phyloP scores from a whole-genome alignment of 257 asterid genomes.

The Nicotiana otophora region DNA sequence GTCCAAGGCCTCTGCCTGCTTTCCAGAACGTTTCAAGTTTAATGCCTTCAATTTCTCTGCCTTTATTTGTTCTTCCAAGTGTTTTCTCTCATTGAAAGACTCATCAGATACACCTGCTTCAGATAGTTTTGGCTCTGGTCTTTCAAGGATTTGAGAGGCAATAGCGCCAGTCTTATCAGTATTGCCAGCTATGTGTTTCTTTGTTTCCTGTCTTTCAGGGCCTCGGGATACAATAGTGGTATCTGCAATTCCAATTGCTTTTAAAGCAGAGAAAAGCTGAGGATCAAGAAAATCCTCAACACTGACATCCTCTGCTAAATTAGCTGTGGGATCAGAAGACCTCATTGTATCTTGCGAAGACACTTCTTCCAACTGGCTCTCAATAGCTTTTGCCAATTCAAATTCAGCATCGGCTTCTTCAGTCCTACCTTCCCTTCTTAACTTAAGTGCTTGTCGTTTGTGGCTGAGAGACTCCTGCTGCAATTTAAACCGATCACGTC shows the following conservation, averaged over 20 bases:
- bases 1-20: slow-evolving; percentile 83
- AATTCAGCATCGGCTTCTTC: slow-evolving; percentile 79
- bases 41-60: slow-evolving; percentile 78
- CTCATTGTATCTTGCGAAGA: slow-evolving; percentile 28
- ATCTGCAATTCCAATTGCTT: slow-evolving; percentile 59
- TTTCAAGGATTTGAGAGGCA: slow-evolving; percentile 27
- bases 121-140: slow-evolving; percentile 25
- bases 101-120: slow-evolving; percentile 14
- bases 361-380: slow-evolving; percentile 57
- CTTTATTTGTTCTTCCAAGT: slow-evolving; percentile 55
- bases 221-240: slow-evolving; percentile 20
- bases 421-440: slow-evolving; percentile 75
- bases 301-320: slow-evolving; percentile 36
- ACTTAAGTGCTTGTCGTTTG: slow-evolving; percentile 77
- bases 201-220: slow-evolving; percentile 26
- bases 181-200: slow-evolving; percentile 11
- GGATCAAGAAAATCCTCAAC: slow-evolving; percentile 90
- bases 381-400: slow-evolving; percentile 74
- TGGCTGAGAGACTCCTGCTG: slow-evolving; percentile 82
- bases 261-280: slow-evolving; percentile 78
- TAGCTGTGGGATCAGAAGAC: slow-evolving; percentile 21
- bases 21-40: slow-evolving; percentile 75
- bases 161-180: slow-evolving; percentile 14
- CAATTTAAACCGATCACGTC: slow-evolving; percentile 71
- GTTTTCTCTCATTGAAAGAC: slow-evolving; percentile 42